phyloP scores from a whole-genome alignment of 257 asterid species.

The Nicotiana otophora region DNA sequence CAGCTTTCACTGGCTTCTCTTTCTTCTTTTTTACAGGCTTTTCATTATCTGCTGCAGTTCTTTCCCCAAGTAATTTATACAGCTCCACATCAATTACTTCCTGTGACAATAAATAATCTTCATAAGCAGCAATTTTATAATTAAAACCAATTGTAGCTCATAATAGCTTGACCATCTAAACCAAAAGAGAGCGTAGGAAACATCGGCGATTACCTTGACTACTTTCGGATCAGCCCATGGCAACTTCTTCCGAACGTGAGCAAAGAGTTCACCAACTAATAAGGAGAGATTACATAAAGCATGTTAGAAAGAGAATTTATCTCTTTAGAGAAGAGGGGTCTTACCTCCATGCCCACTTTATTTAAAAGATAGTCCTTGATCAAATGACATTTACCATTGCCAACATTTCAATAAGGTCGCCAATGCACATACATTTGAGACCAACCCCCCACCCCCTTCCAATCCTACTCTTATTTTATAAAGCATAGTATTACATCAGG shows the following conservation, averaged over 20 bases:
- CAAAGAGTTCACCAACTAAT: conserved; percentile 80
- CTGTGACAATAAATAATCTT: conserved; percentile 31
- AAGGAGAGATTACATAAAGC: neutral
- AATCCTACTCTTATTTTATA: neutral
- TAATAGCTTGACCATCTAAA: neutral
- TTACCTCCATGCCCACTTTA: neutral
- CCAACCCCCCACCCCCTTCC: too few species aligned
- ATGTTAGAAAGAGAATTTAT: neutral
- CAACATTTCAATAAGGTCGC: neutral
- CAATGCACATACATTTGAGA: neutral
- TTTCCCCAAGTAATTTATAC: conserved; percentile 70
- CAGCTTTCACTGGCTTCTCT: conserved; percentile 74
- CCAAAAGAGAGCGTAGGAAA: neutral
- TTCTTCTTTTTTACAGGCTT: conserved; percentile 85
- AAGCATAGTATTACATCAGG: neutral
- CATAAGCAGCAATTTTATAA: neutral
- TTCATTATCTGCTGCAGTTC: conserved; percentile 82
- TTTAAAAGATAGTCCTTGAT: neutral
- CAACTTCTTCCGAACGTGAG: conserved; percentile 69
- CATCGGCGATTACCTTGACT: conserved; percentile 54
- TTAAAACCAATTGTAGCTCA: neutral
- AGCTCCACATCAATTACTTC: conserved; percentile 68
- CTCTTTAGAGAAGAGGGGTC: neutral
- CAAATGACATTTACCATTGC: neutral
- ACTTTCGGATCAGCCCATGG: conserved; percentile 94